These are phyloP conservation scores for Pyrenophora graminea DNA, from an alignment of 2,329 filamentous ascomycete species.

Conservation along the genomic window DNA sequence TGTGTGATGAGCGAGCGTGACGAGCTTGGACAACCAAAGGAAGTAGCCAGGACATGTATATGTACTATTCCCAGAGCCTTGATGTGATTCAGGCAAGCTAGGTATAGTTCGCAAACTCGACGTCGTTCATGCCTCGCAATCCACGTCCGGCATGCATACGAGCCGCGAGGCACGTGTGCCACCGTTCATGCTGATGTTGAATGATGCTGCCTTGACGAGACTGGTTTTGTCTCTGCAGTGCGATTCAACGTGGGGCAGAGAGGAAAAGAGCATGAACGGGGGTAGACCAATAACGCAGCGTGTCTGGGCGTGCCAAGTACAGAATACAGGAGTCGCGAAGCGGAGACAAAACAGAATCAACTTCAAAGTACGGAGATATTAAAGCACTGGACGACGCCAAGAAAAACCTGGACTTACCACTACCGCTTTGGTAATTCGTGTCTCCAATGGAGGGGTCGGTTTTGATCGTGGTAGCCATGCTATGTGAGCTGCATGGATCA, in stretches of 20 bases:
- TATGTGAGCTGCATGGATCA: constrained; percentile 38
- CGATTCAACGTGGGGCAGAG: constrained; percentile 22
- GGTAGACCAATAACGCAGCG: constrained; percentile 27
- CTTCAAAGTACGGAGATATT: constrained; percentile 36
- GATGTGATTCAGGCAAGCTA: constrained; percentile 13
- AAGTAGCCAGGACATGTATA: constrained; percentile 39
- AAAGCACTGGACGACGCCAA: constrained; percentile 31
- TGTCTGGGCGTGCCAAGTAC: constrained; percentile 22
- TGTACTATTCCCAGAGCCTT: constrained; percentile 28
- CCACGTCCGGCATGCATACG: constrained; percentile 28
- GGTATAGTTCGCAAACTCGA: constrained; percentile 9
- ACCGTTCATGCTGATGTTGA: constrained; percentile 31
- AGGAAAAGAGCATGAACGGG: constrained; percentile 16
- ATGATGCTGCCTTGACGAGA: constrained; percentile 34
- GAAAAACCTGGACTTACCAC: constrained; percentile 35
- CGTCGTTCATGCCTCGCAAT: constrained; percentile 30
- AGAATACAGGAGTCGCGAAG: constrained; percentile 31
- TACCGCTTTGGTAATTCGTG: constrained; percentile 37
- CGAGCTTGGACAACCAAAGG: constrained; percentile 31
- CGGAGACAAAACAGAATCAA: constrained; percentile 38
- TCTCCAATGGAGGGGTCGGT: constrained; percentile 39
- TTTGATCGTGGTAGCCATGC: constrained; percentile 42
- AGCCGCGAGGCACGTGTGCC: constrained; percentile 31
- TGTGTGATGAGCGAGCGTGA: constrained; percentile 22
- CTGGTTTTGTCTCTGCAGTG: constrained; percentile 36